Conservation (phyloP, 108 stramenopile genomes). For the Pseudonitzschia delicatissima region DNA sequence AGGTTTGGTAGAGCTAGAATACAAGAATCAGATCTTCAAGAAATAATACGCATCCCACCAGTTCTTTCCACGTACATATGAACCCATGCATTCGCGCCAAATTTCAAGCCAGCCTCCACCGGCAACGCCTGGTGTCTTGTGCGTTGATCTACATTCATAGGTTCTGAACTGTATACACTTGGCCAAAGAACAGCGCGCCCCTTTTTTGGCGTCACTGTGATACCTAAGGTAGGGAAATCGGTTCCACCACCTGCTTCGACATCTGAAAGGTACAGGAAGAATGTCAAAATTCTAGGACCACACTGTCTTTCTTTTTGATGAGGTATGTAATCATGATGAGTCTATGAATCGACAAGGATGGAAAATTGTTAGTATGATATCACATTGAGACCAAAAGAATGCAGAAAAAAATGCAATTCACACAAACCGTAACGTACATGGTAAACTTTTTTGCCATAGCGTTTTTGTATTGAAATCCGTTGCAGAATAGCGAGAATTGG, state of each 20-base stretch:
- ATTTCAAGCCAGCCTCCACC: slow-evolving; percentile 74
- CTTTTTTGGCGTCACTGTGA: slow-evolving; percentile 74
- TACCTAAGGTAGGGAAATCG: slow-evolving; percentile 48
- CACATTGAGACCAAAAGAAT: background rate
- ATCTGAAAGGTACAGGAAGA: slow-evolving; percentile 87
- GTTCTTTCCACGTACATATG: slow-evolving; percentile 49
- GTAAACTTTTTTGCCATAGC: slow-evolving; percentile 6
- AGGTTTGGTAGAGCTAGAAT: background rate
- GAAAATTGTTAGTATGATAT: background rate
- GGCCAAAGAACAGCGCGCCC: slow-evolving; percentile 87
- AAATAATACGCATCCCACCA: background rate
- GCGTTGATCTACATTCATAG: slow-evolving; percentile 50
- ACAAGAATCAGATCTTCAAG: background rate
- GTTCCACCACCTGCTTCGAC: slow-evolving; percentile 89
- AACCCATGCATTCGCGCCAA: slow-evolving; percentile 88
- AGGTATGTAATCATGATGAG: slow-evolving; percentile 42
- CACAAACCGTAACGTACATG: background rate
- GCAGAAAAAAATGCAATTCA: background rate
- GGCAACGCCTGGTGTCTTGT: slow-evolving; percentile 83
- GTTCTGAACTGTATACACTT: slow-evolving; percentile 54
- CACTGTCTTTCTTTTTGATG: slow-evolving; percentile 46
- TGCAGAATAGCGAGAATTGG: background rate
- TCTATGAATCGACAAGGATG: slow-evolving; percentile 54
- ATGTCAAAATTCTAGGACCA: slow-evolving; percentile 79
- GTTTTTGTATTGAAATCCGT: slow-evolving; percentile 1